Conservation (phyloP, 208 protist genomes). For the Trypanosoma cruzi region DNA sequence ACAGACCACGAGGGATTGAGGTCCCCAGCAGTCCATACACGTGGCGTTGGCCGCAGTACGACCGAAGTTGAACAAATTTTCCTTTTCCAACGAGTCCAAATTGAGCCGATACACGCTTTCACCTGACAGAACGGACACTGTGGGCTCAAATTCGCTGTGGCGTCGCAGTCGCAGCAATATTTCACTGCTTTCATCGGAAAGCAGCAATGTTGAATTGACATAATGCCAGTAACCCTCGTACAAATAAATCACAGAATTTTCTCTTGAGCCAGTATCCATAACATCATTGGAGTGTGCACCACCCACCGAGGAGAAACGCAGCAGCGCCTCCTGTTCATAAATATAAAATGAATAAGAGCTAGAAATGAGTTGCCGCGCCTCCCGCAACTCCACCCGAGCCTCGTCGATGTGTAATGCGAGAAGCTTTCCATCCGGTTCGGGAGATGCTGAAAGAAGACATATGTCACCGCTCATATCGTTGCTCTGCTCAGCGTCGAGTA, state of each 20-base stretch:
- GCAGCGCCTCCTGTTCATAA: no score
- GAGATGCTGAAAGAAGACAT: slow-evolving; percentile 7
- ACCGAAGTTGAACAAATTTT: slow-evolving; percentile 5
- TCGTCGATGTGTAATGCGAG: slow-evolving; percentile 22
- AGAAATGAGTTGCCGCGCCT: neutral
- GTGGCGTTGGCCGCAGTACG: slow-evolving; percentile 43
- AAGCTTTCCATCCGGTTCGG: slow-evolving; percentile 4
- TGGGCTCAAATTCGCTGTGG: slow-evolving; percentile 17
- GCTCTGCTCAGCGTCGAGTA: neutral
- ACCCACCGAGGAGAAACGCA: no score
- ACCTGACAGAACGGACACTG: slow-evolving; percentile 3
- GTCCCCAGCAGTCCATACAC: slow-evolving; percentile 56
- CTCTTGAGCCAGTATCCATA: no score
- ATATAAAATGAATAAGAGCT: neutral
- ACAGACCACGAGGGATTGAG: slow-evolving; percentile 47
- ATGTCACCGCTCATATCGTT: slow-evolving; percentile 2
- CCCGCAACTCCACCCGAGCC: slow-evolving; percentile 16
- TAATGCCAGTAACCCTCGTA: neutral
- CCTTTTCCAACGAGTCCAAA: slow-evolving; percentile 10
- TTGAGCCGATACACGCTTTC: slow-evolving; percentile 27
- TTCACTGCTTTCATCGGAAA: slow-evolving; percentile 16
- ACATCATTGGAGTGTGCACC: no score
- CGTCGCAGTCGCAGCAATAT: slow-evolving; percentile 14
- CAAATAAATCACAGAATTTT: neutral
- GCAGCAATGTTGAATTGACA: slow-evolving; percentile 1